Base-by-base conservation (phyloP, 1,139 yeast species). In the Debaryomyces robertsiae region DNA sequence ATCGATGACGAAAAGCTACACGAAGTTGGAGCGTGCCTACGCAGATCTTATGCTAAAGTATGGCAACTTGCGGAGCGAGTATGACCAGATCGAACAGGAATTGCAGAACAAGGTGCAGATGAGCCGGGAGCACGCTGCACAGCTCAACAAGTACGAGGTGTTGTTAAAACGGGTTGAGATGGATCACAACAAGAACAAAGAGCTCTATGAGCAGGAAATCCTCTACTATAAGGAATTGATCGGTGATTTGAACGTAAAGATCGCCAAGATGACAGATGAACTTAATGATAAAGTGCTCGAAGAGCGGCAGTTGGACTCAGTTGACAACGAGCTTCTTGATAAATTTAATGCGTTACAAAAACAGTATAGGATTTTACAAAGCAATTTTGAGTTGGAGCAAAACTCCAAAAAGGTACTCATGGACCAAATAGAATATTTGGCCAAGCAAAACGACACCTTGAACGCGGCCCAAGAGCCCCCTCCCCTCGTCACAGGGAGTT, bases 351-450 rank as follows among this genome's bases (percentile, higher is more conserved):
- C 62, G 39, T 52, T 73, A 28, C 43, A 61, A 32, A 69, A 59
- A 47, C 73, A 63, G 54, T 74, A 50, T 59, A 69, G 53, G 53
- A 65, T 64, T 15, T 67, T 62, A 41, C 67, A 61, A 57, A 70
- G 68, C 53, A 69, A 67, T 53, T 75, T 50, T 50, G 77, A 63
- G 57, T 59, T 79, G 25, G 79, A 75, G 52, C 68, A 69, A 45
- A 78, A 73, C 46, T 74, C 77, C 41, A 78, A 77, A 47, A 58
- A 75, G 46, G 65, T 75, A 31, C 69, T 79, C 39, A 75, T 79
- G 44, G 82, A 77, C 49, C 82, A 79, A 58, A 65, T 79, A 32
- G 84, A 79, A 51, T 63, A 61, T 50, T 61, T 77, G 46, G 65
- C 75, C 31, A 66, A 65, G 42, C 71, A 73, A 47, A 69, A 67